Percentiles rank a stretch among this genome's conserved stretches.
phyloP scores from a whole-genome alignment of 768 basidiomycete genomes.

The Lactarius psammicola region DNA sequence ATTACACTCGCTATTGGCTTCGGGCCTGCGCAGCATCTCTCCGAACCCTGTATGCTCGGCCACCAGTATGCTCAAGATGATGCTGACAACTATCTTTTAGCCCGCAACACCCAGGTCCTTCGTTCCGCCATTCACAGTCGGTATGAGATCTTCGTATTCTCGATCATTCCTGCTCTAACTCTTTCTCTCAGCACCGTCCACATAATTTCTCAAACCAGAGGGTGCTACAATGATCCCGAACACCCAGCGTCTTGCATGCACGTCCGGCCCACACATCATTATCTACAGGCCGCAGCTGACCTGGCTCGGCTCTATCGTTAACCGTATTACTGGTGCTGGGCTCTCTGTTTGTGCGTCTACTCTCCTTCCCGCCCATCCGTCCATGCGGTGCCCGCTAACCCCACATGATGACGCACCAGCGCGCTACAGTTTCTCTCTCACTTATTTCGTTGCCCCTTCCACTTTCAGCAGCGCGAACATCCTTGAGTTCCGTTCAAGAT shows the following conservation, averaged over 20 bases:
- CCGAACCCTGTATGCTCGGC: conserved; percentile 34
- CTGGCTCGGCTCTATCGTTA: conserved; percentile 80
- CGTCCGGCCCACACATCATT: conserved; percentile 92
- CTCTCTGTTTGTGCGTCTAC: conserved; percentile 65
- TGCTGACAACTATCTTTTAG: conserved; percentile 24
- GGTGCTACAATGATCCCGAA: conserved; percentile 69
- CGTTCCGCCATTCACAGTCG: conserved; percentile 22
- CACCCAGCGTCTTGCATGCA: conserved; percentile 80
- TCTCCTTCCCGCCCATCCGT: not conserved
- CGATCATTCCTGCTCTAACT: not conserved
- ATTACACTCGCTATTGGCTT: conserved; percentile 54
- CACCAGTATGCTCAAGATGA: not conserved
- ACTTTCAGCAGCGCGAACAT: conserved; percentile 78
- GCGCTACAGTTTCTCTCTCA: conserved; percentile 83
- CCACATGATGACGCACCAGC: conserved; percentile 44
- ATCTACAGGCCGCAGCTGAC: conserved; percentile 97
- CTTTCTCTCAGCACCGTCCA: conserved; percentile 48
- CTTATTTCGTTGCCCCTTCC: conserved; percentile 79
- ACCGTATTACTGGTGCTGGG: conserved; percentile 79
- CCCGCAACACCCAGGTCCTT: conserved; percentile 22
- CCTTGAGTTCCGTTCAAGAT: conserved; percentile 73
- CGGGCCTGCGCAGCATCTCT: conserved; percentile 49
- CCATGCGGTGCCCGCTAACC: not conserved
- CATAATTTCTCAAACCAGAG: conserved; percentile 60
- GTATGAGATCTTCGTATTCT: conserved; percentile 22